phyloP scores from a whole-genome alignment of 2,329 filamentous ascomycete species.

The Verticillium albo-atrum region DNA sequence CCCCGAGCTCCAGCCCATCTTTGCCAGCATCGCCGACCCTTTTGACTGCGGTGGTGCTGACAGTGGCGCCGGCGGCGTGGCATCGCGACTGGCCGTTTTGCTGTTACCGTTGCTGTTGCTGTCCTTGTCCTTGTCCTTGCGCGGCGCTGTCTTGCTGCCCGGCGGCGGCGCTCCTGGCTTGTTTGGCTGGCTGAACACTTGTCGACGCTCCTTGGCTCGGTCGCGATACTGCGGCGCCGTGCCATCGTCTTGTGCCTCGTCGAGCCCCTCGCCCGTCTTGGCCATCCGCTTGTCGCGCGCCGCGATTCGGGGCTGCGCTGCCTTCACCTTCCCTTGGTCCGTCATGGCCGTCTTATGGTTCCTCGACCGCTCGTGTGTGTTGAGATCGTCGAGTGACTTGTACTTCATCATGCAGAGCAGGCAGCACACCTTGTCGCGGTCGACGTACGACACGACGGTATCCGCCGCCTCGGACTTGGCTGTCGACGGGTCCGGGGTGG shows the following conservation, averaged over 20 bases:
- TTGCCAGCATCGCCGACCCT: slow-evolving; percentile 63
- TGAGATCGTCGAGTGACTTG: slow-evolving; percentile 36
- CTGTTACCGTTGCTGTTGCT: slow-evolving; percentile 10
- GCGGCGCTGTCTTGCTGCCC: slow-evolving; percentile 12
- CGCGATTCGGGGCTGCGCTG: slow-evolving; percentile 32
- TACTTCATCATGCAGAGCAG: slow-evolving; percentile 43
- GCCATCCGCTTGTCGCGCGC: slow-evolving; percentile 29
- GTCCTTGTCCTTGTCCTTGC: slow-evolving; percentile 32
- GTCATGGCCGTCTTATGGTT: slow-evolving; percentile 36
- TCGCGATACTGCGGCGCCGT: slow-evolving; percentile 51
- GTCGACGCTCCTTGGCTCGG: slow-evolving; percentile 62
- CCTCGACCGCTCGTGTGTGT: slow-evolving; percentile 36
- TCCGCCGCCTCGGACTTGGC: background rate
- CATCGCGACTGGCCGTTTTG: slow-evolving; percentile 5
- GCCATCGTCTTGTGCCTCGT: slow-evolving; percentile 13
- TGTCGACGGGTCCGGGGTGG: slow-evolving; percentile 5
- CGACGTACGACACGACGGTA: slow-evolving; percentile 47
- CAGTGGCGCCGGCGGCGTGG: slow-evolving; percentile 20
- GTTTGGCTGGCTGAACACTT: slow-evolving; percentile 56
- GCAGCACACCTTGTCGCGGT: slow-evolving; percentile 44
- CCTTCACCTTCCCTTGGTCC: slow-evolving; percentile 42
- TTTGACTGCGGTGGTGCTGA: slow-evolving; percentile 42
- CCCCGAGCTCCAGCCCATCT: slow-evolving; percentile 68
- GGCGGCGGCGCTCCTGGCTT: slow-evolving; percentile 37
- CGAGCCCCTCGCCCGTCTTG: slow-evolving; percentile 16